A percentile compares a stretch with the other conserved stretches of the same genome.
Conservation (phyloP, 495 filamentous ascomycete genomes). For the Physcia stellaris region DNA sequence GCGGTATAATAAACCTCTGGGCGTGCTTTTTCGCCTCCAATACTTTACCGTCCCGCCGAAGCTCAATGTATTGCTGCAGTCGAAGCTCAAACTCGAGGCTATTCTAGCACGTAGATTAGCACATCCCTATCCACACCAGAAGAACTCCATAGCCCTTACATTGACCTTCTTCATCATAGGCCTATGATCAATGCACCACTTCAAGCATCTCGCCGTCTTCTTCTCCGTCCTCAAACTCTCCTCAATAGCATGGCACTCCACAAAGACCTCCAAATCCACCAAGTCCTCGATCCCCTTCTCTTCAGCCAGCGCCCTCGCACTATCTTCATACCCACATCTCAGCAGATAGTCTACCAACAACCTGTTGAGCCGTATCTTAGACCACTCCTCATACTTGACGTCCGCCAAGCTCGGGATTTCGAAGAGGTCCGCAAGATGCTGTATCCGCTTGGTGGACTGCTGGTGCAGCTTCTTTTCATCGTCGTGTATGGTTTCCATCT, state of each 20-base stretch:
- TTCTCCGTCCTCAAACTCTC: conserved; percentile 52
- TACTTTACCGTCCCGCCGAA: conserved; percentile 57
- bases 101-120: conserved; percentile 51
- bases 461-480: conserved; percentile 63
- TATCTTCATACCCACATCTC: conserved; percentile 66
- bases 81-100: conserved; percentile 87
- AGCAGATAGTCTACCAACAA: conserved; percentile 83
- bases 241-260: conserved; percentile 63
- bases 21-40: conserved; percentile 71
- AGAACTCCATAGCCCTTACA: conserved; percentile 35
- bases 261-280: conserved; percentile 82
- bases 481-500: conserved; percentile 61
- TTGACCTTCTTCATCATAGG: conserved; percentile 71
- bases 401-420: conserved; percentile 71
- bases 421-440: conserved; percentile 68
- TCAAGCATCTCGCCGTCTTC: conserved; percentile 64
- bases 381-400: conserved; percentile 90
- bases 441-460: conserved; percentile 60
- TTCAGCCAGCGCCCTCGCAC: conserved; percentile 56
- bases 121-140: no score
- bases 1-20: conserved; percentile 60
- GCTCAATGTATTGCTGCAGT: conserved; percentile 90
- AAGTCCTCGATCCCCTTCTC: conserved; percentile 63
- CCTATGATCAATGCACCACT: conserved; percentile 89
- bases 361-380: conserved; percentile 62